Evolutionary conservation across 345 rosid genomes (phyloP).

Genomic region (Cardiospermum halicacabum): DNA sequence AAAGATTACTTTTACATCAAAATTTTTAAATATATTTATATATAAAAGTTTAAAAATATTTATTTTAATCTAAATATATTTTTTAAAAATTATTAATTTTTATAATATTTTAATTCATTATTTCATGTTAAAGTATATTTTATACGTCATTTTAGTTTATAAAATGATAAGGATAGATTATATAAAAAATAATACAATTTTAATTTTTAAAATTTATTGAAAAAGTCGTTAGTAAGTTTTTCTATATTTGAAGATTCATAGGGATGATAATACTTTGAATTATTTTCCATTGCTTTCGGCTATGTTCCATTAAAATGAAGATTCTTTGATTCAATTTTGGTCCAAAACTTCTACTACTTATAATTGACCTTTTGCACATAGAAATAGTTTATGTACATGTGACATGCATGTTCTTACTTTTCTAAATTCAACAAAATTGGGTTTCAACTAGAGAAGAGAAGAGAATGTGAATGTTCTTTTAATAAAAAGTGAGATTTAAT

Average conservation of each 20-base stretch:
- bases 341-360: neutral
- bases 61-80: no score
- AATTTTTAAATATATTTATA: no score
- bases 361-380: neutral
- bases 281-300: slow-evolving; percentile 18
- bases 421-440: neutral
- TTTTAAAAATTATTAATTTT: no score
- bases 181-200: slow-evolving; percentile 21
- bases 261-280: neutral
- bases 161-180: no score
- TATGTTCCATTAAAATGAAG: neutral
- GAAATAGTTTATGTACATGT: neutral
- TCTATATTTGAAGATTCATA: neutral
- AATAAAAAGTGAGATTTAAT: no score
- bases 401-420: neutral
- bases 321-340: neutral
- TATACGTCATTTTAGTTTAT: no score
- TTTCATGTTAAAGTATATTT: no score
- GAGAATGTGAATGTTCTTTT: no score
- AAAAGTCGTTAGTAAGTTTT: neutral
- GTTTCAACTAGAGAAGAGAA: neutral
- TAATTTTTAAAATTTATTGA: slow-evolving; percentile 4
- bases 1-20: no score
- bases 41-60: no score
- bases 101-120: no score